Evolutionary conservation across 768 basidiomycete species (phyloP), one percentile per base, ranked within the genome.

Genomic region (Coprinopsis sp.): DNA sequence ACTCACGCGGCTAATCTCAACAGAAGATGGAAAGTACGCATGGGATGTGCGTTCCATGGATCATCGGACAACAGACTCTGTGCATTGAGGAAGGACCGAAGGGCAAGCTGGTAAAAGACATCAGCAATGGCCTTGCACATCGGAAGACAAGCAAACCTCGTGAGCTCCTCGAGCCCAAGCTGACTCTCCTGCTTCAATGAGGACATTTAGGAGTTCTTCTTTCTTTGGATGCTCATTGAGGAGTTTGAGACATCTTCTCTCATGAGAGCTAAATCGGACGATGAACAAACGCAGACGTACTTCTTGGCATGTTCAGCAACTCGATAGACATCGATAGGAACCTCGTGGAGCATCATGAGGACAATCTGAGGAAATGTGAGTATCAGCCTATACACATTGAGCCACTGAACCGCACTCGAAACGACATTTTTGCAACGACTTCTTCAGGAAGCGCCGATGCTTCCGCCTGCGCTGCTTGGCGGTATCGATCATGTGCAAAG

Each of bases 121-220:
- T 7, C n/a, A 24, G 41, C 18, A 37, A 19, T 11, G 37, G 30
- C 16, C n/a, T 22, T 29, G 12, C 33, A 23, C 14, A n/a, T n/a
- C 19, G 29, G 28, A 30, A 22, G 4, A 14, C 4, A 21, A 14
- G 47, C 54, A 38, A 58, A 84, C 83, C 69, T 88, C 86, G 56
- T 87, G 84, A 28, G 86, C 86, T 19, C 86, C 86, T 42, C 84
- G 73, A 6, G 77, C 73, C 70, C 81, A 79, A 4, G 86, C 82
- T 29, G 82, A 79, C 54, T 85, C 81, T 2, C 82, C 84, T 18
- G 84, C 84, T 42, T 83, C 77, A 16, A 84, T 74, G 7, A 86
- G 66, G 21, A 82, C 73, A 46, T 76, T 69, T 23, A 84, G 59
- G 19, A 85, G 57, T 52, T 81, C 80, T 41, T 80, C 81, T 37